Conservation (phyloP, 2,329 filamentous ascomycete genomes). For the Beauveria medogensis region DNA sequence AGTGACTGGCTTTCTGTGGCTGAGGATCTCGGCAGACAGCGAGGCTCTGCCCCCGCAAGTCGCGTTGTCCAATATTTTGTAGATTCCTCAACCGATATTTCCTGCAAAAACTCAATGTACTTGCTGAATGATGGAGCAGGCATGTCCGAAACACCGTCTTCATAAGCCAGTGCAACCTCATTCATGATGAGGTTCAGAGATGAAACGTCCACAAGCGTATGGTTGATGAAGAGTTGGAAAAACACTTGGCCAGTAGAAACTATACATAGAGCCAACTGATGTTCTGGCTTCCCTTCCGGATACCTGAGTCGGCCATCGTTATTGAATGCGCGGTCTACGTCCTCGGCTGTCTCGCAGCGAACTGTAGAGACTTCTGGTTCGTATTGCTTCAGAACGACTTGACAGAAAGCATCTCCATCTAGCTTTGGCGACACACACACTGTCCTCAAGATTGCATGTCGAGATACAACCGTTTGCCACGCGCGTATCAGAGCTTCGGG, state of each 20-base stretch:
- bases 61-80: neutral
- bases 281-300: neutral
- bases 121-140: neutral
- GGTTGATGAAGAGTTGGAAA: neutral
- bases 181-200: neutral
- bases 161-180: neutral
- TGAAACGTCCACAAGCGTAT: neutral
- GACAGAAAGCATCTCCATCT: neutral
- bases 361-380: neutral
- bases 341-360: neutral
- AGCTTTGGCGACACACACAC: neutral
- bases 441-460: neutral
- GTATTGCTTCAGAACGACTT: neutral
- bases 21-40: neutral
- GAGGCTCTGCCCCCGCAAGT: neutral
- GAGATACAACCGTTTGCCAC: neutral
- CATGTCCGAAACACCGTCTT: neutral
- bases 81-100: neutral
- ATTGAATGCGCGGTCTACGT: neutral
- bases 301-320: neutral
- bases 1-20: neutral
- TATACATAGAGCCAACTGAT: neutral
- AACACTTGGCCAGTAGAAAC: neutral
- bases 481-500: neutral
- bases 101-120: slow-evolving; percentile 1